phyloP scores from a whole-genome alignment of 495 filamentous ascomycete species.

The Neurospora hispaniola region DNA sequence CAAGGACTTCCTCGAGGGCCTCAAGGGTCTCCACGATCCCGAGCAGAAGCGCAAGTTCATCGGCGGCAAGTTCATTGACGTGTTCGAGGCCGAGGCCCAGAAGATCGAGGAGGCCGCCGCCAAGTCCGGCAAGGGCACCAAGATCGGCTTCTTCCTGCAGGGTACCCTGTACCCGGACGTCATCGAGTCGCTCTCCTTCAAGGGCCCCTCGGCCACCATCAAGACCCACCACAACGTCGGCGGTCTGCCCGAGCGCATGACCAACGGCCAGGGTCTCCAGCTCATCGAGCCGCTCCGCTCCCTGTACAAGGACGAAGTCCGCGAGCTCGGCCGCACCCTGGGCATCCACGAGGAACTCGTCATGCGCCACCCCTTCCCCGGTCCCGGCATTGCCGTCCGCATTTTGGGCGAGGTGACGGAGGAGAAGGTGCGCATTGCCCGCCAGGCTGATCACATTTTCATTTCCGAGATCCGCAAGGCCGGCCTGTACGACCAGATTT shows the following conservation, averaged over 20 bases:
- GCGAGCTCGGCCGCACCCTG: slow-evolving; percentile 65
- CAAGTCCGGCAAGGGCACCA: slow-evolving; percentile 36
- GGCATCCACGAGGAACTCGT: slow-evolving; percentile 69
- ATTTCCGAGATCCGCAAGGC: slow-evolving; percentile 77
- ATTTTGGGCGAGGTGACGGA: slow-evolving; percentile 81
- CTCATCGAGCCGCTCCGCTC: slow-evolving; percentile 63
- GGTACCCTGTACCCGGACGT: slow-evolving; percentile 46
- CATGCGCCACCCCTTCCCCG: slow-evolving; percentile 74
- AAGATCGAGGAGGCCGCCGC: slow-evolving; percentile 61
- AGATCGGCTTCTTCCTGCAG: slow-evolving; percentile 18
- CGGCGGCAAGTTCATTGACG: slow-evolving; percentile 61
- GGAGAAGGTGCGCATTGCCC: slow-evolving; percentile 67
- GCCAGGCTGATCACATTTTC: slow-evolving; percentile 80
- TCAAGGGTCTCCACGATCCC: slow-evolving; percentile 70
- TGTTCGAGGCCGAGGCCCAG: slow-evolving; percentile 74
- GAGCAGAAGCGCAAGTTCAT: slow-evolving; percentile 95
- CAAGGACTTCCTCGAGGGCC: slow-evolving; percentile 57
- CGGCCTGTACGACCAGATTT: slow-evolving; percentile 63
- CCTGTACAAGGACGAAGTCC: slow-evolving; percentile 78
- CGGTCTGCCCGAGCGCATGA: slow-evolving; percentile 42
- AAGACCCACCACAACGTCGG: slow-evolving; percentile 81
- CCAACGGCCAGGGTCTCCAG: slow-evolving; percentile 21
- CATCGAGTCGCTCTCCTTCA: slow-evolving; percentile 74
- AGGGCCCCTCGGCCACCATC: slow-evolving; percentile 71
- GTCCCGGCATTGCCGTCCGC: slow-evolving; percentile 81